These are phyloP conservation scores for Agrocybe pediades DNA, from an alignment of 768 basidiomycete genomes.

Conservation along the genomic window DNA sequence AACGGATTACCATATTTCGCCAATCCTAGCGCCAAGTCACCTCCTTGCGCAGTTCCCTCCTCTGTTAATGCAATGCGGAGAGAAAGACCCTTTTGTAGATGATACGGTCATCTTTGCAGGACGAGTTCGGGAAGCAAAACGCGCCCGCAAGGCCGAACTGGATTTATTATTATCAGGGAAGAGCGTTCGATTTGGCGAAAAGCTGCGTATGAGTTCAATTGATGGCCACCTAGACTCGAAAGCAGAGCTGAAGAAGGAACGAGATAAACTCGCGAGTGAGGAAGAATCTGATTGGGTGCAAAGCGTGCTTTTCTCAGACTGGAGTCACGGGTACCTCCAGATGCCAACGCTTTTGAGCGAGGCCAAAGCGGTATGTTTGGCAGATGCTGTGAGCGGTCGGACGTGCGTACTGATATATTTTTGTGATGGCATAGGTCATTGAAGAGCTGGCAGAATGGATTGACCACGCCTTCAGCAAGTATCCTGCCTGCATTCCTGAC, in stretches of 20 bases:
- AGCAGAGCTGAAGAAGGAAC: constrained; percentile 54
- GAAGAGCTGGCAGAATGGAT: constrained; percentile 80
- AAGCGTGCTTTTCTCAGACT: constrained; percentile 90
- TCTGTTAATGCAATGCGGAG: constrained; percentile 91
- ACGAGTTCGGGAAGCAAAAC: constrained; percentile 92
- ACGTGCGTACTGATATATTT: constrained; percentile 3
- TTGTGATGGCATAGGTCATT: constrained; percentile 23
- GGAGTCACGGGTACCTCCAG: constrained; percentile 97
- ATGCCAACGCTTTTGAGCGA: constrained; percentile 89
- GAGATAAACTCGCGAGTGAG: constrained; percentile 62
- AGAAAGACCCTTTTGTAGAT: constrained; percentile 93
- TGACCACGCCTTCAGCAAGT: constrained; percentile 65
- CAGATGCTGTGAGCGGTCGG: neutral
- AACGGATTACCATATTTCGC: constrained; percentile 95
- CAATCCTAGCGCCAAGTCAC: constrained; percentile 82
- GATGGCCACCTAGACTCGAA: constrained; percentile 33
- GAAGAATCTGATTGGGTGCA: constrained; percentile 94
- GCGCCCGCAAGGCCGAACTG: constrained; percentile 74
- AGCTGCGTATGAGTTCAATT: constrained; percentile 58
- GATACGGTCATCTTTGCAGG: constrained; percentile 98
- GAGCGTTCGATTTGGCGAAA: constrained; percentile 64
- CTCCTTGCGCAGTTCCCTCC: constrained; percentile 94
- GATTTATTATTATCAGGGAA: constrained; percentile 61
- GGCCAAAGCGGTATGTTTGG: constrained; percentile 57
- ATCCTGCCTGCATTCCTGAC: constrained; percentile 18